Percentiles rank a stretch among this genome's conserved stretches.
Evolutionary conservation across 2,329 filamentous ascomycete species (phyloP).

Genomic region (Didymella pomorum): DNA sequence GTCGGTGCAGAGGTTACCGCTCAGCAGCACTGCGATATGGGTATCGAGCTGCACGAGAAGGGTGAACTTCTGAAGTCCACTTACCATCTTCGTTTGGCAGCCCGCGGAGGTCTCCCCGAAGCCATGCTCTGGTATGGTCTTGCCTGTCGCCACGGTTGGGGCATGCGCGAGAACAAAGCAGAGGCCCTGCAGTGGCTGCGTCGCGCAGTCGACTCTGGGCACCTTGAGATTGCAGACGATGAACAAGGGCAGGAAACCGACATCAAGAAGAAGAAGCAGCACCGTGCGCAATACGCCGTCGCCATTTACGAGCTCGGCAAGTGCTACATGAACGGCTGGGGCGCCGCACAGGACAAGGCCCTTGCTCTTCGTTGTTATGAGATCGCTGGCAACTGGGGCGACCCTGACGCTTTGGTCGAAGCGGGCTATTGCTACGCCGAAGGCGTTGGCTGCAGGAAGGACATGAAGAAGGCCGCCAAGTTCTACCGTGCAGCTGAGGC

Average conservation of each 20-base stretch:
- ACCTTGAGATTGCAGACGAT: slow-evolving; percentile 83
- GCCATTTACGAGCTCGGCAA: slow-evolving; percentile 97
- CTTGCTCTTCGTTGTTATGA: slow-evolving; percentile 93
- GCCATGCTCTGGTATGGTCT: slow-evolving; percentile 96
- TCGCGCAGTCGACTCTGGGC: slow-evolving; percentile 85
- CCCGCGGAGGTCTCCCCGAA: slow-evolving; percentile 83
- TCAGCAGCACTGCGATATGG: slow-evolving; percentile 89
- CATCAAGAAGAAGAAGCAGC: slow-evolving; percentile 75
- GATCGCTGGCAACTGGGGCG: slow-evolving; percentile 94
- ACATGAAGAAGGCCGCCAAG: slow-evolving; percentile 90
- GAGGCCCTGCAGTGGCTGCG: slow-evolving; percentile 93
- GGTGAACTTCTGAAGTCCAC: slow-evolving; percentile 92
- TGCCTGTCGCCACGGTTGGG: slow-evolving; percentile 96
- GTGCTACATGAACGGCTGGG: slow-evolving; percentile 98
- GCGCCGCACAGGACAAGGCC: slow-evolving; percentile 88
- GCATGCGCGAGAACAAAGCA: slow-evolving; percentile 88
- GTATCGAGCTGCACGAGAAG: slow-evolving; percentile 87
- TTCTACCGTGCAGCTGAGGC: slow-evolving; percentile 91
- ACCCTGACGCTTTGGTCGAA: slow-evolving; percentile 91
- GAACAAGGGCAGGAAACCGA: slow-evolving; percentile 72
- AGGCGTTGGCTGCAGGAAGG: slow-evolving; percentile 92
- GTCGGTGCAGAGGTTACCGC: slow-evolving; percentile 71
- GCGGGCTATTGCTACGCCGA: slow-evolving; percentile 96
- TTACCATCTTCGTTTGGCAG: slow-evolving; percentile 91
- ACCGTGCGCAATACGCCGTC: slow-evolving; percentile 91